Evolutionary conservation across 805 yeast genomes (phyloP), one percentile per base, ranked within the genome.

Genomic region (Yarrowia keelungensis): DNA sequence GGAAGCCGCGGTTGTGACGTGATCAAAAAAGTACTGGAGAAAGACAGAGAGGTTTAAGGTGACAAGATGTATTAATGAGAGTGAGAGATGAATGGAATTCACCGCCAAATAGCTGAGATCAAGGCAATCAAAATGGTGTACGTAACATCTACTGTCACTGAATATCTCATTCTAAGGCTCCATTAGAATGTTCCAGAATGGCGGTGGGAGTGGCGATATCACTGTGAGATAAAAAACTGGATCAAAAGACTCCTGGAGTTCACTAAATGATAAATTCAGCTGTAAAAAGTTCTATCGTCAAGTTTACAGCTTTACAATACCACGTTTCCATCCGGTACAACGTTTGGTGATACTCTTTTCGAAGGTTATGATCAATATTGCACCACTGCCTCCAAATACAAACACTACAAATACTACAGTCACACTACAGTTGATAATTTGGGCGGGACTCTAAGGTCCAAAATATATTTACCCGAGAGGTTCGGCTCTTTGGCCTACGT

Each of bases 401-500:
- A 14, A 5, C 0, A 22, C 12, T 26, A 26, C 32, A 26, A 22
- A 14, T 5, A 26, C 12, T 50, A 46, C 56, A 50, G 11, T n/a
- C 26, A 35, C 41, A 50, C 32, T 26, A 26, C 32, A 26, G 32
- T 26, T 26, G 8, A 38, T 8, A 50, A 16, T 26, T 45, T 35
- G 41, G 56, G 56, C 8, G 56, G 41, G 56, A 36, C 42, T 35
- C 26, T 7, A 50, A 16, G 56, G 56, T 50, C 56, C 56, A 50
- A 16, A 50, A 50, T 36, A 8, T 50, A 50, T 35, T 50, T 35
- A 35, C 56, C 56, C 56, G 56, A 50, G 56, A 50, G 56, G 56
- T 36, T 50, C 56, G 16, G 42, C 56, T 46, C 26, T 10, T 35
- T 50, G 41, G 41, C 56, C 36, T 50, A 50, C 38, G 15, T 50